phyloP scores from a whole-genome alignment of 768 basidiomycete species.

The Candolleomyces efflorescens region DNA sequence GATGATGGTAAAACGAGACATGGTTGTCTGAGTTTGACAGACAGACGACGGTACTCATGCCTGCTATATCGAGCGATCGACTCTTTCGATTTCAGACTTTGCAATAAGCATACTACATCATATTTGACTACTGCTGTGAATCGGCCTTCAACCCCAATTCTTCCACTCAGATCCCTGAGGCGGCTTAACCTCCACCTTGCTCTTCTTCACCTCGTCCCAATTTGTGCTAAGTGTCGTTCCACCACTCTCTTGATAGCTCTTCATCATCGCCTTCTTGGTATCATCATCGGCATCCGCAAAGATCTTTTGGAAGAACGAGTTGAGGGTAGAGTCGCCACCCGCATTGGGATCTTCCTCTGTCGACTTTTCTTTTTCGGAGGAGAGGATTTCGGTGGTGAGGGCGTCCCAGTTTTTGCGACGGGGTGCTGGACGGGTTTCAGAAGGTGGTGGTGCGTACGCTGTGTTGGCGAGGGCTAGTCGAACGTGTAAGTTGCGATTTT shows the following conservation, averaged over 20 bases:
- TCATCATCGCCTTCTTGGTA: conserved; percentile 94
- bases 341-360: conserved; percentile 82
- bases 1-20: conserved; percentile 81
- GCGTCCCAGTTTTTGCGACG: conserved; percentile 87
- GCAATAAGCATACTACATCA: conserved; percentile 2
- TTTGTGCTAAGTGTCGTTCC: conserved; percentile 96
- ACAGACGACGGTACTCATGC: background rate
- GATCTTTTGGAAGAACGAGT: conserved; percentile 88
- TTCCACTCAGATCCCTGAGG: conserved; percentile 84
- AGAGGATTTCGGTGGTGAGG: conserved; percentile 64
- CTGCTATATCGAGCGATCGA: too few relatives aligned
- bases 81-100: conserved; percentile 2
- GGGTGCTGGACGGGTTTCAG: conserved; percentile 33
- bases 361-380: conserved; percentile 63
- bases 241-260: conserved; percentile 92
- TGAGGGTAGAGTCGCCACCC: conserved; percentile 83
- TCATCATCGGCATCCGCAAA: conserved; percentile 90
- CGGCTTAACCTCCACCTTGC: conserved; percentile 69
- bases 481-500: conserved; percentile 21
- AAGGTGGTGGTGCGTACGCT: conserved; percentile 13
- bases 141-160: conserved; percentile 64
- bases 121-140: too few relatives aligned
- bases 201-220: conserved; percentile 85
- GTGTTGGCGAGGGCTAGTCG: conserved; percentile 22
- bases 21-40: conserved; percentile 19